A percentile compares a stretch with the other conserved stretches of the same genome.
These are phyloP conservation scores for Marasmius tenuissimus DNA, from an alignment of 1,284 basidiomycete genomes.

Conservation along the genomic window DNA sequence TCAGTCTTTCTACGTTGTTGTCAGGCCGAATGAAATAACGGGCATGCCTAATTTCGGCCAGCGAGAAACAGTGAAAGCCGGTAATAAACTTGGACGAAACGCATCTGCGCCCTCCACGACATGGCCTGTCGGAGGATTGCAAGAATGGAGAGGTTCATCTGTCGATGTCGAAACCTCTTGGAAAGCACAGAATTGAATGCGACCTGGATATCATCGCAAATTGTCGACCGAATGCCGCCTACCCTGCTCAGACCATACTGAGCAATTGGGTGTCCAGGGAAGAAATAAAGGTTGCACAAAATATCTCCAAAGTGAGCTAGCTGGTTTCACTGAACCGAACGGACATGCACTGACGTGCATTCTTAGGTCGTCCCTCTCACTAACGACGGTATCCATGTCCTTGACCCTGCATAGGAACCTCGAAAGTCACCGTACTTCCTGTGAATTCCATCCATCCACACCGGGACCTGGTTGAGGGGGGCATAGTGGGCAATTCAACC, in stretches of 20 bases:
- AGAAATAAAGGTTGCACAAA: constrained; percentile 37
- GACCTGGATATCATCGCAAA: constrained; percentile 28
- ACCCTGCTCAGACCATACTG: constrained; percentile 41
- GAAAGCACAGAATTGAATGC: constrained; percentile 27
- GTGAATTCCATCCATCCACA: constrained; percentile 24
- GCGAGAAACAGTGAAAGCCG: constrained; percentile 40
- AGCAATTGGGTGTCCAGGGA: constrained; percentile 40
- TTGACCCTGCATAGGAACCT: constrained; percentile 23
- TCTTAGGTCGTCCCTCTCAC: constrained; percentile 27
- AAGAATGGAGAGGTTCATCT: constrained; percentile 44
- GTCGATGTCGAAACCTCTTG: constrained; percentile 54
- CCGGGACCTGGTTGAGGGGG: constrained; percentile 25
- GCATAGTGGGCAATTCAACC: constrained; percentile 11
- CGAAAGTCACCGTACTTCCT: constrained; percentile 26
- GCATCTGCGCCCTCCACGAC: constrained; percentile 45
- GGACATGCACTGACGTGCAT: constrained; percentile 24
- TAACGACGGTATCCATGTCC: constrained; percentile 23
- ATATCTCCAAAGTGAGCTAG: constrained; percentile 35
- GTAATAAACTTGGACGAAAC: constrained; percentile 54
- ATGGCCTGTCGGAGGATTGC: constrained; percentile 46
- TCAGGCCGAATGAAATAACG: constrained; percentile 45
- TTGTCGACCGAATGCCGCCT: constrained; percentile 40
- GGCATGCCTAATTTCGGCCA: constrained; percentile 56
- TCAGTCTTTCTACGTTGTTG: neutral
- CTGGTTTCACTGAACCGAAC: constrained; percentile 48